These are phyloP conservation scores for Naganishia vaughanmartiniae DNA, from an alignment of 768 basidiomycete genomes.

Conservation along the genomic window DNA sequence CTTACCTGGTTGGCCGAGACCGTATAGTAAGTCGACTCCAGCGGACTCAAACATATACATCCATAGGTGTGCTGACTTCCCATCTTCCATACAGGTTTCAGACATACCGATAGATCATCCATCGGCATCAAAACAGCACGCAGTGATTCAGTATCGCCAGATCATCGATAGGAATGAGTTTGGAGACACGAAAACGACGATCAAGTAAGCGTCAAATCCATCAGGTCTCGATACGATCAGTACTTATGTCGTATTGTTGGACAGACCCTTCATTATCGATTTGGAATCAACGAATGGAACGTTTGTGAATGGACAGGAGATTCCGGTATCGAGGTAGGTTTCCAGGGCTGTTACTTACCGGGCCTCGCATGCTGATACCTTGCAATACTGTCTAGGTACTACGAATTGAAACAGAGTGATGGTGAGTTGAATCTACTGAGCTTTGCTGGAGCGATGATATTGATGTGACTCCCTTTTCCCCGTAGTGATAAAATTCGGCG, in stretches of 20 bases:
- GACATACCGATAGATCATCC: conserved; percentile 87
- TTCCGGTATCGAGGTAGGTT: conserved; percentile 77
- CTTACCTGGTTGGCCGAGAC: conserved; percentile 90
- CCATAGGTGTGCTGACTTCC: not conserved
- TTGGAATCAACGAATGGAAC: conserved; percentile 98
- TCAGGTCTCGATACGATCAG: not conserved
- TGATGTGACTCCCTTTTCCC: not conserved
- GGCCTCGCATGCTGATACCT: not conserved
- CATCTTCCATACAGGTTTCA: conserved; percentile 51
- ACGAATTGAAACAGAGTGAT: conserved; percentile 46
- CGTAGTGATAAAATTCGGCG: conserved; percentile 55
- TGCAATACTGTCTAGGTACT: conserved; percentile 34
- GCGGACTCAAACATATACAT: not conserved
- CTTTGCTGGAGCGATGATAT: not conserved
- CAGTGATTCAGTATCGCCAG: conserved; percentile 91
- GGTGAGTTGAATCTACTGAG: conserved; percentile 31
- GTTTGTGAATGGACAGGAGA: conserved; percentile 76
- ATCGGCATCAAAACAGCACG: conserved; percentile 97
- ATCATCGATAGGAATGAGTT: conserved; percentile 83
- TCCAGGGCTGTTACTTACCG: not conserved
- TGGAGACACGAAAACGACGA: conserved; percentile 68
- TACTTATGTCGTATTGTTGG: not conserved
- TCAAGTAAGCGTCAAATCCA: conserved; percentile 66
- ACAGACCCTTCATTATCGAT: conserved; percentile 92
- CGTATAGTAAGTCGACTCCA: conserved; percentile 63